Conservation (phyloP, 345 rosid genomes). For the Durio zibethinus region DNA sequence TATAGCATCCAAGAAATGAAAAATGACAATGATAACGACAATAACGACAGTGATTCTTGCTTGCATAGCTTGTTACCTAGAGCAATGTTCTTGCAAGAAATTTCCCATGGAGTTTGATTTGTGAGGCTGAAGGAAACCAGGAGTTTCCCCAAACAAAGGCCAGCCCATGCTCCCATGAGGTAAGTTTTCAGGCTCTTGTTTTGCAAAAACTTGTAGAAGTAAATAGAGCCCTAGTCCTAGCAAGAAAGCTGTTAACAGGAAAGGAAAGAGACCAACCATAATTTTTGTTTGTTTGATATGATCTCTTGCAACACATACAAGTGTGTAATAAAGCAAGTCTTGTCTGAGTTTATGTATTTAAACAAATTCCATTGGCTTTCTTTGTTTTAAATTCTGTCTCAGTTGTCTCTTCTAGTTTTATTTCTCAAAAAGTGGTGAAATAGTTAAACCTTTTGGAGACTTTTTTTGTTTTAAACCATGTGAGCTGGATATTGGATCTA, state of each 20-base stretch:
- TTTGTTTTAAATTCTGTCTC: background rate
- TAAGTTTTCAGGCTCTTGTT: conserved; percentile 19
- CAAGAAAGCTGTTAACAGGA: conserved; percentile 12
- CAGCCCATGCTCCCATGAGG: conserved; percentile 72
- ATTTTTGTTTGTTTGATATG: conserved; percentile 7
- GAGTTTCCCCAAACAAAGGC: conserved; percentile 76
- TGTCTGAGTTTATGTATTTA: background rate
- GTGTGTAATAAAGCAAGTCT: background rate
- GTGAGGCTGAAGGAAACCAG: conserved; percentile 76
- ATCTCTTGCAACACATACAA: background rate
- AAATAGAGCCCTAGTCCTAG: conserved; percentile 22
- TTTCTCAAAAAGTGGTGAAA: no score
- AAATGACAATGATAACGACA: no score
- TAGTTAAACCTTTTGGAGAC: no score
- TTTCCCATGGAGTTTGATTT: conserved; percentile 55
- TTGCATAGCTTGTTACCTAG: conserved; percentile 38
- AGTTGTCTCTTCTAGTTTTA: no score
- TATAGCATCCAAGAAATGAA: no score
- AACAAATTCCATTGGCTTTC: background rate
- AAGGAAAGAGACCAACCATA: conserved; percentile 14
- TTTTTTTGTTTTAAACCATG: background rate
- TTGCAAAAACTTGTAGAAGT: background rate
- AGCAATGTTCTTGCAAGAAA: conserved; percentile 63
- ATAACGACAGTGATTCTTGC: background rate
- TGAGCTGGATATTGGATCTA: conserved; percentile 1